Evolutionary conservation across 2,329 filamentous ascomycete species (phyloP), one percentile per base, ranked within the genome.

Genomic region (Pezicula carpinea): DNA sequence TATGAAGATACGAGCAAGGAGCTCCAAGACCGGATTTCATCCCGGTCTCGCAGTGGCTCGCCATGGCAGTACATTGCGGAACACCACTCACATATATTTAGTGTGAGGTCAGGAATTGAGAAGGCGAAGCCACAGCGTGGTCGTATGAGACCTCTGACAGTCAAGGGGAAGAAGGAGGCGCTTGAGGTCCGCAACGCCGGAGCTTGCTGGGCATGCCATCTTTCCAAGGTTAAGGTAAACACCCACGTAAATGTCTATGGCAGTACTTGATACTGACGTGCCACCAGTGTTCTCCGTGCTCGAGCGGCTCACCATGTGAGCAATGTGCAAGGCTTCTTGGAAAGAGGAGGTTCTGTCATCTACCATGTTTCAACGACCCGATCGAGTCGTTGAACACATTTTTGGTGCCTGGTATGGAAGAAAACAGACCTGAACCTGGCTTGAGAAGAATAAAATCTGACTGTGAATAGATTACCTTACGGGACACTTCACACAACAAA

Each of bases 121-220:
- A 62, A 57, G 35, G 23, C 39, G 6, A 62, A 59, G 19, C 45
- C 51, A 19, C 45, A 53, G 13, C 53, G 53, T 21, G 61, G 59
- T 19, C 59, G 61, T 14, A 53, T 56, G 36, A 47, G 60, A 34
- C 48, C 52, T 4, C 50, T 63, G 7, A 61, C 61, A 6, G 44
- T 52, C n/a, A 43, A 57, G 22, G 60, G 62, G 48, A 63, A 61
- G 47, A 54, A 51, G 46, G 56, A 63, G 47, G 58, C 59, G 19
- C 50, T 58, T 15, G 56, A 62, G 46, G 61, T 63, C 15, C 51
- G 61, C 15, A 55, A 63, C 29, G 58, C 57, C 4, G 58, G 59
- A 40, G 61, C 61, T 26, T 63, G 61, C 43, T 63, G 61, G 61
- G 58, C 59, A 43, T 63, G 60, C 34, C 61, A 63, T 53, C 60